Evolutionary conservation across 768 basidiomycete genomes (phyloP), one percentile per base, ranked within the genome.

Genomic region (Psilocybe sp.): DNA sequence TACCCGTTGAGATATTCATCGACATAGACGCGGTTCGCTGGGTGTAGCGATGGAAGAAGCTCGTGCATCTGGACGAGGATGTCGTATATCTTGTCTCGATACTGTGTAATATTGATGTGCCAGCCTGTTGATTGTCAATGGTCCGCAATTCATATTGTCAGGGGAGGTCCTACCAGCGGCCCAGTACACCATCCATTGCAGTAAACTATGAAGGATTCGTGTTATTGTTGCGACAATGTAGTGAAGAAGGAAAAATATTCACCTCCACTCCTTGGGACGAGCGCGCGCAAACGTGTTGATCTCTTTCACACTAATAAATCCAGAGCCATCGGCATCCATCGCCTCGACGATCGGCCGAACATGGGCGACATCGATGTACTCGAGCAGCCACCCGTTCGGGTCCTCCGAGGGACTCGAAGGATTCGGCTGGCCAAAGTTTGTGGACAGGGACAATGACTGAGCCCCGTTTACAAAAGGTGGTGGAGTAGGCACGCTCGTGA

Each of bases 141-240:
- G n/a, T n/a, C n/a, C n/a, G n/a, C n/a, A n/a, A n/a, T n/a, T n/a
- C n/a, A n/a, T n/a, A n/a, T n/a, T n/a, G n/a, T n/a, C n/a, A n/a
- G n/a, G n/a, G 4, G 15, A 18, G 13, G 20, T 14, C 37, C 15
- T 23, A 47, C 63, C 63, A 16, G 57, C 61, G 0, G 63, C 63
- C 64, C 66, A 68, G 37, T 61, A 66, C 1, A 61, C 64, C 6
- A 68, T 49, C 66, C 66, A 68, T 11, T 56, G 53, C 3, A 61
- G 47, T 4, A 68, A 53, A 39, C 66, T 68, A 37, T 3, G 14
- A 37, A 18, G n/a, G 11, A 33, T 1, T 4, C 7, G 12, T 23
- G 36, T 4, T 32, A 15, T 39, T 32, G 12, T 16, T n/a, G n/a
- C 4, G 8, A 8, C 5, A 12, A 4, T 2, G n/a, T 39, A 1